A percentile compares a stretch with the other conserved stretches of the same genome.
These are phyloP conservation scores for Boletus bicolor DNA, from an alignment of 768 basidiomycete species.

Conservation along the genomic window DNA sequence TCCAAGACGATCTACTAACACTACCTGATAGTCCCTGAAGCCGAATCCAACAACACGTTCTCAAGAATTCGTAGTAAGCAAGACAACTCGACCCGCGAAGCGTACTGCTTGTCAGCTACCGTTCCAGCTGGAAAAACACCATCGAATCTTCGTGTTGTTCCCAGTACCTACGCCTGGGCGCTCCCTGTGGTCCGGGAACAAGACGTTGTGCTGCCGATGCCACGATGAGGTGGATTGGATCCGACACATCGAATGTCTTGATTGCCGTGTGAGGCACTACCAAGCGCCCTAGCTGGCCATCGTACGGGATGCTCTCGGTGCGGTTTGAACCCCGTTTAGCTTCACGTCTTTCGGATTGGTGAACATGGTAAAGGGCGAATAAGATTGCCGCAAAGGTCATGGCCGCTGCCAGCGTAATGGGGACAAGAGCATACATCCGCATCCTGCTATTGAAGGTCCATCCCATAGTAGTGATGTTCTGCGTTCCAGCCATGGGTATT, in stretches of 20 bases:
- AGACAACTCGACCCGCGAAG: no score
- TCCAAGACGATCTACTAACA: no score
- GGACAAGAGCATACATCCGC: background rate
- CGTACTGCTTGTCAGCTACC: no score
- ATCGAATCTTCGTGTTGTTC: background rate
- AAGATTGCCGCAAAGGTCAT: background rate
- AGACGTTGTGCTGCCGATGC: background rate
- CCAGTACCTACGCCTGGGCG: background rate
- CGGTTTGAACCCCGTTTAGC: fast-evolving
- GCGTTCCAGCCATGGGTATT: background rate
- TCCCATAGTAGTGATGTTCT: background rate
- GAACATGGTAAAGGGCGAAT: background rate
- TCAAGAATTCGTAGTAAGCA: no score
- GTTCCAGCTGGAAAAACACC: background rate
- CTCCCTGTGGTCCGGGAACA: background rate
- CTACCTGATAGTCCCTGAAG: no score
- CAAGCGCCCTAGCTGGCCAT: background rate
- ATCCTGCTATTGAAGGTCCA: background rate
- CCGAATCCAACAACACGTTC: no score
- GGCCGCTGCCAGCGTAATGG: background rate
- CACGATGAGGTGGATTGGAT: background rate
- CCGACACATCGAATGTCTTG: background rate
- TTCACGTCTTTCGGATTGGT: background rate
- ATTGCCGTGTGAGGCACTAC: background rate
- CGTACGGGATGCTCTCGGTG: fast-evolving